Base-by-base conservation (phyloP, 805 yeast genomes). In the Spathaspora passalidarum region DNA sequence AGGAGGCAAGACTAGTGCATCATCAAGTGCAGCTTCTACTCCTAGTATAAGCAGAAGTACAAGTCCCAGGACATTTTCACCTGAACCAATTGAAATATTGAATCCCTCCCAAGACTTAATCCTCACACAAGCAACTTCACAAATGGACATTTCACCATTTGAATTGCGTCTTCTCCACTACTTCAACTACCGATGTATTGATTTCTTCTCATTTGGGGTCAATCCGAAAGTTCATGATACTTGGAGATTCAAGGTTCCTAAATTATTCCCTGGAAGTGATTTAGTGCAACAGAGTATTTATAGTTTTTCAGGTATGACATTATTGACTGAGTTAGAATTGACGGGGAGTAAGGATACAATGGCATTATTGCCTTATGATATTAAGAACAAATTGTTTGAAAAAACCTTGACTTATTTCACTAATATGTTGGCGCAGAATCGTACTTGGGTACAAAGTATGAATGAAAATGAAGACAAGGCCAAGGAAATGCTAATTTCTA, bases 211-310 rank as follows among this genome's bases (percentile, higher is more conserved):
- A 5, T 60, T 49, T 48, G 60, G 58, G 7, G 55, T 54, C 29
- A 55, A 59, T 43, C 40, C 46, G 18, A 47, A 37, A 6, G 54
- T 59, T 13, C 58, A 61, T 21, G 40, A 44, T 9, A 52, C 58
- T 5, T 67, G 70, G 71, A 51, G 52, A 13, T 38, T 42, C 9
- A 45, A 52, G n/a, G 61, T 63, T 1, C 71, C 71, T 4, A 36
- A 46, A 9, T 46, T 56, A 20, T 65, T 65, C 44, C 47, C 56
- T 20, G 23, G 45, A 17, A 60, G 63, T 43, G 49, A 53, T n/a
- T 45, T 65, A 45, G 57, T 67, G 17, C 52, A 69, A 37, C 56
- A 57, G 10, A 32, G 44, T 38, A 61, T 25, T 42, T 66, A 14
- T 57, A 49, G 44, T 49, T 62, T 44, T 58, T 60, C 52, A 48